Conservation (phyloP, 371 early-diverging fungal genomes). For the Actinomortierella ambigua region DNA sequence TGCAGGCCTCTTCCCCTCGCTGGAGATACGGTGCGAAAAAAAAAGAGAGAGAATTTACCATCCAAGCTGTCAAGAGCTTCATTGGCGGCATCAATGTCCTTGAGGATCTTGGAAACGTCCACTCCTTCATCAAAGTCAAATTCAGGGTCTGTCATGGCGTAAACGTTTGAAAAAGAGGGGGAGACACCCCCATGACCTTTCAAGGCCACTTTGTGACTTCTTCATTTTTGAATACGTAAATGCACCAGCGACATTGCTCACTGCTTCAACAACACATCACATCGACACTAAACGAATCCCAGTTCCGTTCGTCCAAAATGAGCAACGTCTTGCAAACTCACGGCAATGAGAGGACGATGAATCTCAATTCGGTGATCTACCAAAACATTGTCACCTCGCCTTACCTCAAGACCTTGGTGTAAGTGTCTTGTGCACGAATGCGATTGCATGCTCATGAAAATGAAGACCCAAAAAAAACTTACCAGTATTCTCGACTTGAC, state of each 20-base stretch:
- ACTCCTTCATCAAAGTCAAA: conserved; percentile 29
- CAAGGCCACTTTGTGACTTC: too few species aligned
- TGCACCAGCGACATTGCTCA: too few species aligned
- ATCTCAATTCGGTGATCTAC: conserved; percentile 78
- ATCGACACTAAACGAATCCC: neutral
- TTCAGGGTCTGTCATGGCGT: conserved; percentile 33
- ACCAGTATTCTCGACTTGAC: conserved; percentile 10
- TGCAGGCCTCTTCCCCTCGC: too few species aligned
- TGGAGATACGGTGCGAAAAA: neutral
- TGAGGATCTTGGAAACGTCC: conserved; percentile 41
- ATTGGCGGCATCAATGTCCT: conserved; percentile 34
- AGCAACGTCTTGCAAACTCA: conserved; percentile 72
- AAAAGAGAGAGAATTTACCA: conserved; percentile 2
- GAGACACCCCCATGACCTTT: too few species aligned
- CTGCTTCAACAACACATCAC: neutral
- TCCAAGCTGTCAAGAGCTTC: conserved; percentile 35
- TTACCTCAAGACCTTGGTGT: conserved; percentile 74
- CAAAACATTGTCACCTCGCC: conserved; percentile 74
- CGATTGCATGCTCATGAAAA: neutral
- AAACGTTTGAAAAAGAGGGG: neutral
- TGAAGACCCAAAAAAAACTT: neutral
- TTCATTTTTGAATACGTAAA: too few species aligned
- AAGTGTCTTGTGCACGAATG: conserved; percentile 32
- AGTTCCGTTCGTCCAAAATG: conserved; percentile 12
- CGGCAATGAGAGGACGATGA: conserved; percentile 86